A percentile compares a stretch with the other conserved stretches of the same genome.
Conservation (phyloP, 108 stramenopile species). For the Fistulifera solaris region DNA sequence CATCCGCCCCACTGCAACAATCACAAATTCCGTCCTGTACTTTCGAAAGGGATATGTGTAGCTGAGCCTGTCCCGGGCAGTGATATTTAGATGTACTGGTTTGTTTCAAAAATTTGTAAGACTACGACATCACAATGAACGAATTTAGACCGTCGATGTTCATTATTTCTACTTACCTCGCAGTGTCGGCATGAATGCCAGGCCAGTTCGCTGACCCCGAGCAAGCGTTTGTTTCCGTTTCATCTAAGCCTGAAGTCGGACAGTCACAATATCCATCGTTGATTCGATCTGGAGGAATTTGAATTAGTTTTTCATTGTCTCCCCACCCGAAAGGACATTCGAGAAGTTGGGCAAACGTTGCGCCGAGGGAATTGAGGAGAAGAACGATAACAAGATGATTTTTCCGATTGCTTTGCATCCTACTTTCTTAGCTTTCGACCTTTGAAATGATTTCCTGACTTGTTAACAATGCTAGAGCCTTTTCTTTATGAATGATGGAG, state of each 20-base stretch:
- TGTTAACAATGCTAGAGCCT: no score
- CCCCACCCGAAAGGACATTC: conserved; percentile 18
- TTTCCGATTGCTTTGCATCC: no score
- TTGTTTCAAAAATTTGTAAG: neutral
- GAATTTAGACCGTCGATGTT: neutral
- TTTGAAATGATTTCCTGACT: no score
- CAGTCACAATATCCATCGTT: conserved; percentile 81
- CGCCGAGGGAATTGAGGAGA: no score
- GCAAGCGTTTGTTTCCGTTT: conserved; percentile 62
- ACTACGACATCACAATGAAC: no score
- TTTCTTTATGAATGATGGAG: no score
- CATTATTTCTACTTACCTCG: neutral
- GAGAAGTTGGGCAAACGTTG: neutral
- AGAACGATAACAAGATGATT: no score
- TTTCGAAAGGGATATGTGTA: conserved; percentile 41
- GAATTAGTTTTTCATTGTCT: neutral
- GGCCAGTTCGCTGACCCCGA: conserved; percentile 52
- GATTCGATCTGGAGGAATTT: conserved; percentile 33
- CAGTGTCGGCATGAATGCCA: conserved; percentile 12
- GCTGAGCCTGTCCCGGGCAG: conserved; percentile 52
- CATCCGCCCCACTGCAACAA: conserved; percentile 75
- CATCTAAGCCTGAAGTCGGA: conserved; percentile 55
- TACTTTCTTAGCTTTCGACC: no score
- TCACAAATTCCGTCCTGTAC: conserved; percentile 76
- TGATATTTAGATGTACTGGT: conserved; percentile 11